Evolutionary conservation across 305 asterid species (phyloP).

Genomic region (Rubia occidens): DNA sequence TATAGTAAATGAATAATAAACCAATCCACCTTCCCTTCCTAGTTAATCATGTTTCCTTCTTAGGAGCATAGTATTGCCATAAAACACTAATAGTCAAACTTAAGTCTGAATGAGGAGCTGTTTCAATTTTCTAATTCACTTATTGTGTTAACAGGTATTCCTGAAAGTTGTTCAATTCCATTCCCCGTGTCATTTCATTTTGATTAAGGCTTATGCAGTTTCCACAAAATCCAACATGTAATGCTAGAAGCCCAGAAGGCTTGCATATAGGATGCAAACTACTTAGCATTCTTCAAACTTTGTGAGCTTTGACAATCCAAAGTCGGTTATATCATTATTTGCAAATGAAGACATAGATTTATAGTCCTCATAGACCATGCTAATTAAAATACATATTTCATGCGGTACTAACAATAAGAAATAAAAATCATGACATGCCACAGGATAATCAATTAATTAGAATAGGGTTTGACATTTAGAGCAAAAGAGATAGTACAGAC

Average conservation of each 20-base stretch:
- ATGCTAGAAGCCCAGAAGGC: background rate
- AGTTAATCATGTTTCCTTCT: background rate
- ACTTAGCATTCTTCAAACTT: background rate
- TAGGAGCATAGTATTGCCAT: background rate
- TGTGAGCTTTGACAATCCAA: background rate
- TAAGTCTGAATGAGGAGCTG: background rate
- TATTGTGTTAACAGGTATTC: background rate
- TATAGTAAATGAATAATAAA: too few relatives aligned
- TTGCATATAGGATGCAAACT: background rate
- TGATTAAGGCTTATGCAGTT: background rate
- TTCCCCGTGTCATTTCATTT: background rate
- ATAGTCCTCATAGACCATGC: background rate
- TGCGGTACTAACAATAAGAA: background rate
- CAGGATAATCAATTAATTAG: background rate
- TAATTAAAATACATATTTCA: background rate
- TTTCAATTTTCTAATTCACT: background rate
- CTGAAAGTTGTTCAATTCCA: background rate
- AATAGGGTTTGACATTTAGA: background rate
- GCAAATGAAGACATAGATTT: background rate
- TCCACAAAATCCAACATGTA: background rate
- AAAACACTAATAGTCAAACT: background rate
- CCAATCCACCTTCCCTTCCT: background rate
- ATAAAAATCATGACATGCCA: background rate
- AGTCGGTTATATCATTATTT: background rate
- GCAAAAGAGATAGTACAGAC: slow-evolving; percentile 1